Conservation (phyloP, 78 protist species). For the Dictyostelium purpureum region DNA sequence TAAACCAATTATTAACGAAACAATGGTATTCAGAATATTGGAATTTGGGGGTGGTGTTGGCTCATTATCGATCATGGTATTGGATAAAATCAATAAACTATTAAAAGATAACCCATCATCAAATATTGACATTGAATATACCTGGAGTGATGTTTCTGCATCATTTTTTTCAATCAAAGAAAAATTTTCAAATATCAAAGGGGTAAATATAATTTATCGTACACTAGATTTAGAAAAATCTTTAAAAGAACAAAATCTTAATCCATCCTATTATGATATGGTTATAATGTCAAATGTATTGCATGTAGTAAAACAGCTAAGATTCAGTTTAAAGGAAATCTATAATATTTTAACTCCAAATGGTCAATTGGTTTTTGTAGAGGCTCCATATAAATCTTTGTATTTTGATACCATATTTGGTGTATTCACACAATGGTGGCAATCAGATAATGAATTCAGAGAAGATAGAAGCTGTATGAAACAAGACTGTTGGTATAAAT, state of each 20-base stretch:
- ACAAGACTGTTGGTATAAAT: not conserved
- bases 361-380: conserved; percentile 12
- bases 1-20: not conserved
- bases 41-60: conserved; percentile 52
- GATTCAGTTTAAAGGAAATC: not conserved
- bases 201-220: not conserved
- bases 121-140: not conserved
- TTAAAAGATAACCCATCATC: not conserved
- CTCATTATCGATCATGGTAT: not conserved
- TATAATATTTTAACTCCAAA: not conserved
- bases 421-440: conserved; percentile 42
- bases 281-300: conserved; percentile 24
- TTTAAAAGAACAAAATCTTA: not conserved
- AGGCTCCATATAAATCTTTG: not conserved
- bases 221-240: conserved; percentile 2
- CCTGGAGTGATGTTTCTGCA: conserved; percentile 25
- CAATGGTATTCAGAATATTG: not conserved
- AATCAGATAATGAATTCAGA: not conserved
- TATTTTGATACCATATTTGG: conserved; percentile 23
- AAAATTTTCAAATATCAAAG: not conserved
- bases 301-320: not conserved
- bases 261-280: not conserved
- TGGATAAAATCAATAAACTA: not conserved
- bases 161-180: too few species aligned
- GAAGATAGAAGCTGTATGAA: not conserved